Evolutionary conservation across 306 rosid species (phyloP).

Genomic region (Lathyrus sativus): DNA sequence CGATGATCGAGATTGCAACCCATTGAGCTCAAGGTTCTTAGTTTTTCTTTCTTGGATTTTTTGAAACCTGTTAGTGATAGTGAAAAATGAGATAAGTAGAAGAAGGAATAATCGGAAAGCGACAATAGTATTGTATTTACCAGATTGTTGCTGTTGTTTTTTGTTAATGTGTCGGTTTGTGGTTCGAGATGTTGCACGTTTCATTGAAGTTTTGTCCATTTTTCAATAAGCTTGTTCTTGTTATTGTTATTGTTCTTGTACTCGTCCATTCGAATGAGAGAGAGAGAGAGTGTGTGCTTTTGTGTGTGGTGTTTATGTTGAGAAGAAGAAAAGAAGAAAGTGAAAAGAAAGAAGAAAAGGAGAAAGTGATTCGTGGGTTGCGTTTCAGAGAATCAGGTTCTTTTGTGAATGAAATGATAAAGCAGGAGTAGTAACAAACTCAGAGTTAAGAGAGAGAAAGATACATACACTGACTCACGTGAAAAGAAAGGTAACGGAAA

Average conservation of each 20-base stretch:
- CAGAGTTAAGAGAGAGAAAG: neutral
- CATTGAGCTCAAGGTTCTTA: slow-evolving; percentile 63
- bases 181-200: slow-evolving; percentile 41
- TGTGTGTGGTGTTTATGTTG: neutral
- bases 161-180: slow-evolving; percentile 39
- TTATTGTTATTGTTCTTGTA: neutral
- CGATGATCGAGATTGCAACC: slow-evolving; percentile 34
- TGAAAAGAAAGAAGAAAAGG: neutral
- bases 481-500: slow-evolving; percentile 32
- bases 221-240: neutral
- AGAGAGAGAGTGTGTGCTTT: neutral
- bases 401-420: slow-evolving; percentile 20
- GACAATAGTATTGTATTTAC: slow-evolving; percentile 44
- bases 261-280: neutral
- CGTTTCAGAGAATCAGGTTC: slow-evolving; percentile 74
- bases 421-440: slow-evolving; percentile 11
- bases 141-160: slow-evolving; percentile 35
- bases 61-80: neutral
- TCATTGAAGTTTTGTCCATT: slow-evolving; percentile 47
- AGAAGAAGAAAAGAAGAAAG: neutral
- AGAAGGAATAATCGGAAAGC: slow-evolving; percentile 42
- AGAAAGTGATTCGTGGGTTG: slow-evolving; percentile 29
- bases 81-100: neutral
- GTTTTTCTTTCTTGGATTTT: slow-evolving; percentile 66
- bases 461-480: slow-evolving; percentile 23